A percentile compares a stretch with the other conserved stretches of the same genome.
phyloP scores from a whole-genome alignment of 352 stramenopile genomes.

The Elongisporangium undulatum region DNA sequence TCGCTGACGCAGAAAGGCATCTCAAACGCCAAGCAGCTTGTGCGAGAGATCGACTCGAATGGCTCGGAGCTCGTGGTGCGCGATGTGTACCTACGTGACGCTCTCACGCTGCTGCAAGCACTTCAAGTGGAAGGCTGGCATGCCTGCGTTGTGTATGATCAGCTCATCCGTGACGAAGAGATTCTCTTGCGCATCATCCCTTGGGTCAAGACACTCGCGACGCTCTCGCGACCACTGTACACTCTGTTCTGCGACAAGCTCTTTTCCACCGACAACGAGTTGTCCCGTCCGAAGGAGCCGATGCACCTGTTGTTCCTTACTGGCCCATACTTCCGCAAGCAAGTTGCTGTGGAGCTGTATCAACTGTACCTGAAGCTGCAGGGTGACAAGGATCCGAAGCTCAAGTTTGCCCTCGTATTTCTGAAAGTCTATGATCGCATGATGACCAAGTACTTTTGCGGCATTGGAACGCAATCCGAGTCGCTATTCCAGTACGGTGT shows the following conservation, averaged over 20 bases:
- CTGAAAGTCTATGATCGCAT: constrained; percentile 82
- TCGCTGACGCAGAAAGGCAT: constrained; percentile 85
- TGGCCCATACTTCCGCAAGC: constrained; percentile 94
- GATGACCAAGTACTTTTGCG: constrained; percentile 86
- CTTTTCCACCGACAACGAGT: constrained; percentile 33
- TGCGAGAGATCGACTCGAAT: constrained; percentile 69
- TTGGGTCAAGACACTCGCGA: constrained; percentile 71
- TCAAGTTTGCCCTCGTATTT: constrained; percentile 89
- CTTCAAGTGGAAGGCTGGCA: constrained; percentile 80
- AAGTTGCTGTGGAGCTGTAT: constrained; percentile 89
- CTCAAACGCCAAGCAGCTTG: constrained; percentile 44
- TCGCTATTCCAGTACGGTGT: constrained; percentile 90
- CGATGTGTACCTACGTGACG: constrained; percentile 51
- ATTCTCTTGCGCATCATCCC: constrained; percentile 57
- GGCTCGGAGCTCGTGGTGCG: constrained; percentile 62
- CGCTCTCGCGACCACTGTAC: constrained; percentile 53
- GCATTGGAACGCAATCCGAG: constrained; percentile 87
- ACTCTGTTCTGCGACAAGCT: constrained; percentile 68
- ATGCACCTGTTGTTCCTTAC: constrained; percentile 90
- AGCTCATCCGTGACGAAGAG: constrained; percentile 68
- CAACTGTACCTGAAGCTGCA: constrained; percentile 94
- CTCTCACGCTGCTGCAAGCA: constrained; percentile 69
- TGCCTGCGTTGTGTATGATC: constrained; percentile 71
- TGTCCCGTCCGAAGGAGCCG: constrained; percentile 50
- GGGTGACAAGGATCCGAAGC: constrained; percentile 93